Conservation (phyloP, 2,329 filamentous ascomycete genomes). For the Penicillium sp. region DNA sequence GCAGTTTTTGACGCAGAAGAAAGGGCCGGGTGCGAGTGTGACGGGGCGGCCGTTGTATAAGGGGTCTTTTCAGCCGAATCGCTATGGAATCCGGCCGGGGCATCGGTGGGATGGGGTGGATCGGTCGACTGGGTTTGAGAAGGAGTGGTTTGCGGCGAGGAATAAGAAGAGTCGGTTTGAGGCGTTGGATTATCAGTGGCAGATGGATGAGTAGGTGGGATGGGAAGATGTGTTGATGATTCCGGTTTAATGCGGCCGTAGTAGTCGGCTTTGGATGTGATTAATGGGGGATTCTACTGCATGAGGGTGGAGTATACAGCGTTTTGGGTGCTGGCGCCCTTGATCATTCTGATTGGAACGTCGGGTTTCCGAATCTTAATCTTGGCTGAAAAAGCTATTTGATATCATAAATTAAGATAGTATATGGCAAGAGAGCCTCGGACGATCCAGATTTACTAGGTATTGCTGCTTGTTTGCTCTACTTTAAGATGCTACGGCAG, state of each 20-base stretch:
- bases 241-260: not conserved
- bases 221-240: not conserved
- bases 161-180: constrained; percentile 76
- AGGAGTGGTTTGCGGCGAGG: constrained; percentile 84
- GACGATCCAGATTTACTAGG: no score
- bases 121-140: constrained; percentile 89
- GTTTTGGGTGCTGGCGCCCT: constrained; percentile 11
- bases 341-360: not conserved
- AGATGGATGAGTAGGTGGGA: constrained; percentile 77
- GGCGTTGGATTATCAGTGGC: constrained; percentile 87
- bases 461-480: no score
- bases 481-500: not conserved
- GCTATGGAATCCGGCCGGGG: constrained; percentile 89
- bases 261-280: not conserved
- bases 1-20: constrained; percentile 67
- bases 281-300: not conserved
- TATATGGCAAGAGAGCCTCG: no score
- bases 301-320: constrained; percentile 13
- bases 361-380: no score
- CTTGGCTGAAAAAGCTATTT: no score
- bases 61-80: constrained; percentile 81
- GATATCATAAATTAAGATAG: no score
- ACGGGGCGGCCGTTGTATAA: constrained; percentile 70
- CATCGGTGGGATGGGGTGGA: constrained; percentile 98
- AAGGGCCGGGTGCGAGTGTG: constrained; percentile 45